A percentile compares a stretch with the other conserved stretches of the same genome.
Evolutionary conservation across 2,329 filamentous ascomycete genomes (phyloP).

Genomic region (Ceratocystis smalleyi): DNA sequence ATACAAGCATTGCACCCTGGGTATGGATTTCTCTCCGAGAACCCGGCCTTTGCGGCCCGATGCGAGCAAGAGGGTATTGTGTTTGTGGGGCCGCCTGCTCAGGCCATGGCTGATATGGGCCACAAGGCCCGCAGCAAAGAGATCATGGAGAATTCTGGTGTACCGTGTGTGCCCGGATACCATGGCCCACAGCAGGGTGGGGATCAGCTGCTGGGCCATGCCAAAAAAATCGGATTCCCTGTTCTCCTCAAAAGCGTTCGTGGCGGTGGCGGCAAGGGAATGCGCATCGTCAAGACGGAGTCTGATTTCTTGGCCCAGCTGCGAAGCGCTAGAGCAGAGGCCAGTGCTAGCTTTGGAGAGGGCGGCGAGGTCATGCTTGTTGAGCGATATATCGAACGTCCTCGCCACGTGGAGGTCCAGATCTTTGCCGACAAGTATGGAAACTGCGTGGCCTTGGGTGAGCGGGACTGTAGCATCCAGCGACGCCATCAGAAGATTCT

Average conservation of each 20-base stretch:
- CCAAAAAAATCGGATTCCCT: constrained; percentile 52
- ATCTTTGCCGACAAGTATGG: constrained; percentile 73
- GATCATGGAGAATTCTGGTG: constrained; percentile 90
- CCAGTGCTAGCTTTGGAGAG: constrained; percentile 65
- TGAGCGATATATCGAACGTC: constrained; percentile 65
- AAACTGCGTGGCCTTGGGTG: constrained; percentile 67
- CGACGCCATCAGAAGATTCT: constrained; percentile 80
- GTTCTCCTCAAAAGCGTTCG: constrained; percentile 68
- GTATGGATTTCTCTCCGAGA: constrained; percentile 92
- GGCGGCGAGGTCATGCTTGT: constrained; percentile 67
- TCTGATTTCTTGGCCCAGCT: constrained; percentile 57
- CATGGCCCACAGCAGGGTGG: constrained; percentile 71
- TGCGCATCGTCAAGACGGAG: constrained; percentile 56
- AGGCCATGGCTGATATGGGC: constrained; percentile 77
- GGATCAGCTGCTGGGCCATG: constrained; percentile 46
- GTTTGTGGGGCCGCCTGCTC: constrained; percentile 81
- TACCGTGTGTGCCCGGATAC: constrained; percentile 92
- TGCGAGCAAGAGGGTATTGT: constrained; percentile 81
- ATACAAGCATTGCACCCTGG: constrained; percentile 90
- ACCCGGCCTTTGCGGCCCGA: constrained; percentile 73
- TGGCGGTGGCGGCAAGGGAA: constrained; percentile 71
- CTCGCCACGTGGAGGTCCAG: constrained; percentile 78
- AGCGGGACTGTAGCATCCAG: constrained; percentile 79
- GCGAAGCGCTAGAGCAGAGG: constrained; percentile 58
- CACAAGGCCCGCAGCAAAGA: constrained; percentile 88